Evolutionary conservation across 148 eudicot species (phyloP).

Genomic region (Vaccinium darrowii): DNA sequence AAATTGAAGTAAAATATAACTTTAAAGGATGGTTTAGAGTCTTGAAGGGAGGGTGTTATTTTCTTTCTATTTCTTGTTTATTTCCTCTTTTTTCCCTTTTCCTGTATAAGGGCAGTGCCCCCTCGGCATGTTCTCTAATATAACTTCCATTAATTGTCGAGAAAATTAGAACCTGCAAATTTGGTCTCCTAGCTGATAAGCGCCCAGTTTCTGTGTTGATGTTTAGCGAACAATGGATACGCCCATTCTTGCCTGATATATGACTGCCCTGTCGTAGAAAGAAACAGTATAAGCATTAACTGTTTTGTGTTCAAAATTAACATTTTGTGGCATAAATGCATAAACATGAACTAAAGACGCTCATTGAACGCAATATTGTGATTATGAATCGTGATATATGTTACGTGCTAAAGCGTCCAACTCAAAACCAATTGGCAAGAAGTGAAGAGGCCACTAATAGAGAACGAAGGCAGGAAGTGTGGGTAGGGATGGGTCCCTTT

Average conservation of each 20-base stretch:
- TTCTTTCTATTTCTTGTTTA: neutral
- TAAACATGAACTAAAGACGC: too few species aligned
- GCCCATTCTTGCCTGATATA: slow-evolving; percentile 79
- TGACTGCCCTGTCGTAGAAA: slow-evolving; percentile 64
- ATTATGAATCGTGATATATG: too few species aligned
- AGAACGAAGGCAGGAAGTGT: neutral
- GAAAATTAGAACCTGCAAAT: slow-evolving; percentile 64
- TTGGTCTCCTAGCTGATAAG: slow-evolving; percentile 95
- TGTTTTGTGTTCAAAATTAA: neutral
- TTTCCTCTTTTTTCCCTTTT: neutral
- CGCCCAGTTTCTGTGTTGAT: slow-evolving; percentile 99
- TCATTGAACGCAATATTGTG: too few species aligned
- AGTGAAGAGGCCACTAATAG: neutral
- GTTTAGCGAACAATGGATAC: slow-evolving; percentile 94
- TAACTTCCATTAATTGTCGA: neutral
- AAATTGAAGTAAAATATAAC: neutral
- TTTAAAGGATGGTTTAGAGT: neutral
- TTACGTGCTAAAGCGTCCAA: too few species aligned
- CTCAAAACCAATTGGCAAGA: too few species aligned
- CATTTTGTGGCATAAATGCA: neutral
- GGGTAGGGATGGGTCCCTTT: neutral
- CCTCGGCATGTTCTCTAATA: neutral
- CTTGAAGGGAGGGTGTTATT: neutral
- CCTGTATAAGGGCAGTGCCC: neutral
- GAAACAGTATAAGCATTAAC: slow-evolving; percentile 17